Evolutionary conservation across 1,284 basidiomycete genomes (phyloP), one percentile per base, ranked within the genome.

Genomic region (Rhodotorula sp.): DNA sequence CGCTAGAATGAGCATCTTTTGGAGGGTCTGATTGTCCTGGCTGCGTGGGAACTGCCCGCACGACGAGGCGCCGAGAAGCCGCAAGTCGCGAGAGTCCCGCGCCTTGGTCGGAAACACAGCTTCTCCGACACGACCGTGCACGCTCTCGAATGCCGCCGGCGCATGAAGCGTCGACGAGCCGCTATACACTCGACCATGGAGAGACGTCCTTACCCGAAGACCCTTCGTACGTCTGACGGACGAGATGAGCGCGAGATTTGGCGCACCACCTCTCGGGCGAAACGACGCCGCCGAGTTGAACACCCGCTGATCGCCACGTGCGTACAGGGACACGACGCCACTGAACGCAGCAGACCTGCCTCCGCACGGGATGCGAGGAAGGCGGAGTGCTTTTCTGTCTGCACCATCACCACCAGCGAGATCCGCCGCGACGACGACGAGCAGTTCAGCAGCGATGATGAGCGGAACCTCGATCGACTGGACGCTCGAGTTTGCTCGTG

Each of bases 401-500:
- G 39, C 39, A 43, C 39, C 39, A 43, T 43, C 39, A 43, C 39
- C 39, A 2, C 39, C 39, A 2, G 39, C 39, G 10, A 43, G 39
- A 43, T 43, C 39, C 39, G 39, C 8, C 39, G 39, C 39, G 10
- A 43, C 10, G 39, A 10, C 39, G 34, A 39, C 34, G 34, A 39
- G 34, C 39, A 43, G 3, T 14, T 43, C 10, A 12, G 39, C 39
- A 43, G 39, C 39, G 39, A 20, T n/a, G 56, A 43, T n/a, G 56
- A 43, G 39, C 58, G 54, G 48, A 26, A 31, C n/a, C 16, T 65
- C 76, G 21, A 72, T 77, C 74, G 89, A 91, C 81, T 91, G 89
- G 89, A 83, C 88, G 66, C 85, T 86, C 65, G 89, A 90, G 81
- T 87, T 90, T 76, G 85, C 85, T 8, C 81, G 83, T 8, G 89